phyloP scores from a whole-genome alignment of 2,329 filamentous ascomycete genomes.

The Diaporthe sp. region DNA sequence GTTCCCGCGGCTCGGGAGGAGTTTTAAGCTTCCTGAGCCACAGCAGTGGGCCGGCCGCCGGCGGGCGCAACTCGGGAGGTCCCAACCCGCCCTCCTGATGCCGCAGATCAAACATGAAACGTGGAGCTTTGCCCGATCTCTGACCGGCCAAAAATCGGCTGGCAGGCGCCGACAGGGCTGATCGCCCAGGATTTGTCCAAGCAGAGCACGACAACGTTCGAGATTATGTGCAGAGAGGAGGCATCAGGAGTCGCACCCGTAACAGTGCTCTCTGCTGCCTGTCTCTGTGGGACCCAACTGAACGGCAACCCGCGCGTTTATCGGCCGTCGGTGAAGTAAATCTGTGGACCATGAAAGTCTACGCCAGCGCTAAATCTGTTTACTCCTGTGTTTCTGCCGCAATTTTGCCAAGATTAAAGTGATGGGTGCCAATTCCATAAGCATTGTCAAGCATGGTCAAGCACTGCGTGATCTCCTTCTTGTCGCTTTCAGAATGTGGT shows the following conservation, averaged over 20 bases:
- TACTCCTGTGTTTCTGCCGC: constrained; percentile 17
- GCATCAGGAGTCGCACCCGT: not conserved
- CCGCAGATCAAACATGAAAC: constrained; percentile 37
- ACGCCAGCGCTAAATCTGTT: not conserved
- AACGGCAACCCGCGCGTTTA: not conserved
- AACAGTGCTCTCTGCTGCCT: constrained; percentile 1
- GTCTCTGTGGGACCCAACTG: not conserved
- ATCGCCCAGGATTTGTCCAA: constrained; percentile 16
- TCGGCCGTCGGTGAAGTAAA: not conserved
- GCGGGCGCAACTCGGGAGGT: constrained; percentile 20
- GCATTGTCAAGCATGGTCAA: constrained; percentile 23
- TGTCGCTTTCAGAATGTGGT: constrained; percentile 16
- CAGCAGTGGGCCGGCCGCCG: constrained; percentile 4
- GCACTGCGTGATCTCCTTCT: constrained; percentile 22
- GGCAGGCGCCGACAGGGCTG: constrained; percentile 7
- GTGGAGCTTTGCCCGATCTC: constrained; percentile 24
- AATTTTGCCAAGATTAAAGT: constrained; percentile 13
- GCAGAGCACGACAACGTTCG: not conserved
- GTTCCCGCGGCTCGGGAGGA: not conserved
- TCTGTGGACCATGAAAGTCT: not conserved
- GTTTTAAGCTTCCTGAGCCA: not conserved
- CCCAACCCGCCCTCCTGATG: constrained; percentile 33
- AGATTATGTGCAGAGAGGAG: not conserved
- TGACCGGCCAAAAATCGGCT: constrained; percentile 9
- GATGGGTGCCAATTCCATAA: not conserved